phyloP scores from a whole-genome alignment of 306 rosid species.

The Macrotyloma uniflorum region DNA sequence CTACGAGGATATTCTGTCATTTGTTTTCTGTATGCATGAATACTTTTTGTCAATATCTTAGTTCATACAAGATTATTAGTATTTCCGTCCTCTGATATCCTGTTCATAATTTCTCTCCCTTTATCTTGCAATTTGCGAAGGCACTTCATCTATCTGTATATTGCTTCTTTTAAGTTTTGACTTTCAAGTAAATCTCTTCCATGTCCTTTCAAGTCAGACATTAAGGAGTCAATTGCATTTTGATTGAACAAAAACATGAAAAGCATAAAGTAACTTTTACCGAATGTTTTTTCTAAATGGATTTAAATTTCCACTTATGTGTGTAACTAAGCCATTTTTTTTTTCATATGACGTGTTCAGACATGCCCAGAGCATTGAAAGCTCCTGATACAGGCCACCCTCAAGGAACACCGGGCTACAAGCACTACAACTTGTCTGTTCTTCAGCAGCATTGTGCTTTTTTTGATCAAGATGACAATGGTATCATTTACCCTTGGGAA shows the following conservation, averaged over 20 bases:
- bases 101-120: background rate
- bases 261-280: background rate
- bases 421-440: slow-evolving; percentile 62
- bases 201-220: background rate
- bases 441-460: slow-evolving; percentile 85
- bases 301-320: background rate
- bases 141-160: background rate
- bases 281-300: background rate
- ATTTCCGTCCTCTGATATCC: background rate
- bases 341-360: slow-evolving; percentile 40
- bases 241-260: background rate
- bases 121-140: background rate
- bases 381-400: slow-evolving; percentile 80
- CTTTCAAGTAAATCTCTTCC: background rate
- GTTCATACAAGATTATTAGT: background rate
- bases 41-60: background rate
- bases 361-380: slow-evolving; percentile 70
- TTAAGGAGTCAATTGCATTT: background rate
- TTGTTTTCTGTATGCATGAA: background rate
- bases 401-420: slow-evolving; percentile 66
- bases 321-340: background rate
- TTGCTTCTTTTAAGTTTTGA: background rate
- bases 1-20: background rate
- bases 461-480: slow-evolving; percentile 79
- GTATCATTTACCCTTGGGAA: slow-evolving; percentile 91